A percentile compares a stretch with the other conserved stretches of the same genome.
These are phyloP conservation scores for Cupressus sempervirens DNA, from an alignment of 75 land plant species.

Conservation along the genomic window DNA sequence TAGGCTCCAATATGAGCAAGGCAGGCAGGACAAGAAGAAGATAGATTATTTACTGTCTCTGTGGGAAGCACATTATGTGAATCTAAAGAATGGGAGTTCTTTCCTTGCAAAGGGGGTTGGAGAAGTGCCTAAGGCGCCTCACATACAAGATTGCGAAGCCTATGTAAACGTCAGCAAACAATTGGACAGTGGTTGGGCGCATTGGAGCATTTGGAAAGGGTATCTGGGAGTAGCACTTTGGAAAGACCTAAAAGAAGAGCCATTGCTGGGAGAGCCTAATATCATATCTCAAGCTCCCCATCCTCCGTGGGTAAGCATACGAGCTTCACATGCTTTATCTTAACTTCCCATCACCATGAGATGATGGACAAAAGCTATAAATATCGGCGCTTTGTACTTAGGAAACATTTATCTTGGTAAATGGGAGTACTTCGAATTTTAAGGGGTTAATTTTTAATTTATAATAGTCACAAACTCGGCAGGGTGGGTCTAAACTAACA, in stretches of 20 bases:
- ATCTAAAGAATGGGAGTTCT: neutral
- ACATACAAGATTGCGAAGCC: conserved; percentile 39
- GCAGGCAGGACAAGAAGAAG: neutral
- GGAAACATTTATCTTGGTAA: too few species aligned
- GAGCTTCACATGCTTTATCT: too few species aligned
- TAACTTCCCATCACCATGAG: too few species aligned
- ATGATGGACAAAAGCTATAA: too few species aligned
- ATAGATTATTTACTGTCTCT: neutral
- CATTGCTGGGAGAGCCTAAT: conserved; percentile 16
- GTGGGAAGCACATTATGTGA: conserved; percentile 4
- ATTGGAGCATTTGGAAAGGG: conserved; percentile 72
- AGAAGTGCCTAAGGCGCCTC: neutral
- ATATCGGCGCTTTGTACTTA: too few species aligned
- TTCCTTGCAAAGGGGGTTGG: conserved; percentile 69
- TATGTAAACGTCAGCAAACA: conserved; percentile 20
- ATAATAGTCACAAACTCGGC: too few species aligned
- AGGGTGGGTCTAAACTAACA: too few species aligned
- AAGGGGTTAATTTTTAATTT: too few species aligned
- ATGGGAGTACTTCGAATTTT: too few species aligned
- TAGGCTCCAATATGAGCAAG: neutral
- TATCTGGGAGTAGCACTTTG: conserved; percentile 19
- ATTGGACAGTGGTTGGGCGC: conserved; percentile 41
- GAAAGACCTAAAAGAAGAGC: conserved; percentile 10
- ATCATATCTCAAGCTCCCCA: conserved; percentile 36
- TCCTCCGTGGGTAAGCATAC: conserved; percentile 83